Evolutionary conservation across 202 grass and related monocot species (phyloP).

Genomic region (Schoenoplectus tabernaemontani): DNA sequence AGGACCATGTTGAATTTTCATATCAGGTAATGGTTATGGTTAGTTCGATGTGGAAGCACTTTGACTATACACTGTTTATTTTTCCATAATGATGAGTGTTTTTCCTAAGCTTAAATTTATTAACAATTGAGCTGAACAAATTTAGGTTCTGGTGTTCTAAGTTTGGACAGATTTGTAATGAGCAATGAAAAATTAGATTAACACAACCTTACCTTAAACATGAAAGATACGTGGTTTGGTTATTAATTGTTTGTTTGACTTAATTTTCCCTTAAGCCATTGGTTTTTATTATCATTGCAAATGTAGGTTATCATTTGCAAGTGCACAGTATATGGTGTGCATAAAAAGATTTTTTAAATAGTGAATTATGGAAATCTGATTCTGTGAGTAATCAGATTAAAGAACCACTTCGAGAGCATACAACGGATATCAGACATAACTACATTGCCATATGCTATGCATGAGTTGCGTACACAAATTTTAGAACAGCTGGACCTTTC

Average conservation of each 20-base stretch:
- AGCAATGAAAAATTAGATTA: not conserved
- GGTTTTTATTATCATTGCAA: too few species aligned
- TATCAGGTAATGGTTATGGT: not conserved
- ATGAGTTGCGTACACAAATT: conserved; percentile 57
- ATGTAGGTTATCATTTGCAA: not conserved
- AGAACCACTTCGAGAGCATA: conserved; percentile 77
- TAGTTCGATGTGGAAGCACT: not conserved
- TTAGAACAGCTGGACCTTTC: conserved; percentile 65
- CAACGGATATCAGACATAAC: conserved; percentile 77
- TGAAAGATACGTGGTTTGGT: not conserved
- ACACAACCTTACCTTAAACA: not conserved
- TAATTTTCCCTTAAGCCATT: too few species aligned
- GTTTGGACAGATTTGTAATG: not conserved
- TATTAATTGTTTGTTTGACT: not conserved
- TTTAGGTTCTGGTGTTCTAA: not conserved
- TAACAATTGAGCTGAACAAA: not conserved
- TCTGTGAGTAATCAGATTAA: conserved; percentile 37
- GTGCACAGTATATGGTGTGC: not conserved
- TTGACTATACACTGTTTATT: not conserved
- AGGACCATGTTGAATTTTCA: not conserved
- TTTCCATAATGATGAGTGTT: not conserved
- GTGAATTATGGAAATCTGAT: not conserved
- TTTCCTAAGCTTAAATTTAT: not conserved
- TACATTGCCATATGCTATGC: conserved; percentile 79
- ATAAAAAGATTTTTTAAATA: not conserved